Conservation (phyloP, 345 rosid genomes). For the Passiflora organensis region DNA sequence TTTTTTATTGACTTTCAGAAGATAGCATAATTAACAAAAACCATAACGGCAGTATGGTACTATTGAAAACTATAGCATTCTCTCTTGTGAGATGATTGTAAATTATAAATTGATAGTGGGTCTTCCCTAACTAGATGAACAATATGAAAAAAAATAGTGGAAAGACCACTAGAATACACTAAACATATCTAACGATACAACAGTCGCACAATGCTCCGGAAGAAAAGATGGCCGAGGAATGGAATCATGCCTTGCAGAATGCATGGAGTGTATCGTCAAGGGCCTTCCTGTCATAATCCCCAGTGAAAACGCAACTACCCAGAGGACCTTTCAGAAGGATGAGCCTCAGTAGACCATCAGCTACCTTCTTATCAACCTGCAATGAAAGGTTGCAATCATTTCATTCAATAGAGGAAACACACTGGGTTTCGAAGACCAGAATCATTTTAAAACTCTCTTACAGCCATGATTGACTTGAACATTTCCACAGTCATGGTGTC, state of each 20-base stretch:
- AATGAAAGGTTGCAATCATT: conserved; percentile 1
- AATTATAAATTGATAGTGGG: neutral
- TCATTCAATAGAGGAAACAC: neutral
- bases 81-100: neutral
- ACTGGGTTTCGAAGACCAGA: neutral
- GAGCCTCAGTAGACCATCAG: conserved; percentile 89
- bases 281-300: conserved; percentile 79
- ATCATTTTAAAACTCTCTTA: conserved; percentile 27
- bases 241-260: conserved; percentile 52
- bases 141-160: neutral
- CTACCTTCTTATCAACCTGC: conserved; percentile 99
- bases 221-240: neutral
- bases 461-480: conserved; percentile 98
- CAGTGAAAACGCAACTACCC: conserved; percentile 88
- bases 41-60: neutral
- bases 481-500: conserved; percentile 78
- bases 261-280: conserved; percentile 78
- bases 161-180: neutral
- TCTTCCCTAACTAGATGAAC: neutral
- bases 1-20: too few species aligned
- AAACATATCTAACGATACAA: conserved; percentile 1
- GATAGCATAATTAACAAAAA: too few species aligned
- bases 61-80: neutral
- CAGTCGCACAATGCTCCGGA: neutral
- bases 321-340: conserved; percentile 90